Conservation (phyloP, 176 grass and related monocot species). For the Oryza glumipatula region DNA sequence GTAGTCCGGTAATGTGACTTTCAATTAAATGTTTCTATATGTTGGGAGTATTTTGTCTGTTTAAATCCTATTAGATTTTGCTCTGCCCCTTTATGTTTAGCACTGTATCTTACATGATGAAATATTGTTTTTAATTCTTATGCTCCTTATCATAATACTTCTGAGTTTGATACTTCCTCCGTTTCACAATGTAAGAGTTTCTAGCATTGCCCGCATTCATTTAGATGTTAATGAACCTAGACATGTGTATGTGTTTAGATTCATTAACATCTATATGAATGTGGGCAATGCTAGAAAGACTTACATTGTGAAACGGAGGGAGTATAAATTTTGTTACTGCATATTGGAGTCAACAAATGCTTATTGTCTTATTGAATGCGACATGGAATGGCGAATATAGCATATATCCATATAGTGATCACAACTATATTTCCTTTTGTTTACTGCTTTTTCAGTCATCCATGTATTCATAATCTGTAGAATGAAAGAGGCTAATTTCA, state of each 20-base stretch:
- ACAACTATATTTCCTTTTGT: neutral
- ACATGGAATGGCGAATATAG: neutral
- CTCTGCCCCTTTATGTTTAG: neutral
- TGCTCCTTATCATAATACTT: too few relatives aligned
- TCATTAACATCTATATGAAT: too few relatives aligned
- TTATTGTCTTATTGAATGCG: neutral
- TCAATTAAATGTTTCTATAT: neutral
- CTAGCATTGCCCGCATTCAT: too few relatives aligned
- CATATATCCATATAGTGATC: neutral
- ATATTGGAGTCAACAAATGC: neutral
- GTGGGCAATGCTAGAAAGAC: too few relatives aligned
- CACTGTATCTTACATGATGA: neutral
- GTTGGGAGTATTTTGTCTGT: neutral
- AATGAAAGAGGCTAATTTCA: neutral
- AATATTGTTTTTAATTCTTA: too few relatives aligned
- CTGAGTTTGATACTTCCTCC: too few relatives aligned
- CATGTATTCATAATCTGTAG: slow-evolving; percentile 3
- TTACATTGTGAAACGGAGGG: too few relatives aligned
- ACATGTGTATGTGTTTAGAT: too few relatives aligned
- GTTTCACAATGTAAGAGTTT: too few relatives aligned
- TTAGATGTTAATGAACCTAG: too few relatives aligned
- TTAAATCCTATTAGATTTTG: neutral
- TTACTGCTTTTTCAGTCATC: neutral
- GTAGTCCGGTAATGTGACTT: neutral
- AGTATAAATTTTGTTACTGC: neutral